Evolutionary conservation across 2,329 filamentous ascomycete genomes (phyloP).

Genomic region (Aspergillus tanneri): DNA sequence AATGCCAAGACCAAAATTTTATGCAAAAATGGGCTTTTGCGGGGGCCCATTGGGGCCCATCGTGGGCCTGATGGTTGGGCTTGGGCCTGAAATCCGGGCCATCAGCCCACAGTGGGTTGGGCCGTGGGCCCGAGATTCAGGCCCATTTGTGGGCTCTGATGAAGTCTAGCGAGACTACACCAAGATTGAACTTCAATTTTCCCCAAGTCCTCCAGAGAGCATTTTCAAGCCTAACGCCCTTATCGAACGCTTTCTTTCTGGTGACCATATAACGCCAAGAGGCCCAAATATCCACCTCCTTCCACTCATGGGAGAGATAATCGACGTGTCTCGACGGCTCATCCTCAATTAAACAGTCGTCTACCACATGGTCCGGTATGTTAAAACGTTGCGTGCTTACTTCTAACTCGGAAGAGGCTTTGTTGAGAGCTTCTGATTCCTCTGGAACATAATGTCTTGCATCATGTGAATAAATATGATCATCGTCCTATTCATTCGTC

Average conservation of each 20-base stretch:
- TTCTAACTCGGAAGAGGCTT: constrained; percentile 22
- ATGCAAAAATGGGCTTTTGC: background rate
- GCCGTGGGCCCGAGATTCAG: background rate
- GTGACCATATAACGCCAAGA: constrained; percentile 93
- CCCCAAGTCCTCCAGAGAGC: constrained; percentile 97
- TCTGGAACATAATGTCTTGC: too few species aligned
- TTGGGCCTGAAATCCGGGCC: too few species aligned
- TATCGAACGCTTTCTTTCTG: constrained; percentile 73
- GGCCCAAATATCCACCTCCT: constrained; percentile 94
- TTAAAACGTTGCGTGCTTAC: constrained; percentile 57
- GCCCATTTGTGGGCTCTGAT: background rate
- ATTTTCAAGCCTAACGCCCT: constrained; percentile 83
- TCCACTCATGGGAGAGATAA: constrained; percentile 90
- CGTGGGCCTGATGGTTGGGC: too few species aligned
- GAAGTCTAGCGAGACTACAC: constrained; percentile 62
- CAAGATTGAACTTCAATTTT: constrained; percentile 82
- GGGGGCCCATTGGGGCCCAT: background rate
- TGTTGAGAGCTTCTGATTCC: constrained; percentile 24
- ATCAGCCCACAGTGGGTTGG: background rate
- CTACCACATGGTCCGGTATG: constrained; percentile 65
- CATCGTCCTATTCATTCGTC: too few species aligned
- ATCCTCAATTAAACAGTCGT: constrained; percentile 72
- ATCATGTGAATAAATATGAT: constrained; percentile 51
- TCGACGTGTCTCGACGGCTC: constrained; percentile 88
- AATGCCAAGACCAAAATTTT: background rate